Evolutionary conservation across 768 basidiomycete genomes (phyloP).

Genomic region (Flagelloscypha sp.): DNA sequence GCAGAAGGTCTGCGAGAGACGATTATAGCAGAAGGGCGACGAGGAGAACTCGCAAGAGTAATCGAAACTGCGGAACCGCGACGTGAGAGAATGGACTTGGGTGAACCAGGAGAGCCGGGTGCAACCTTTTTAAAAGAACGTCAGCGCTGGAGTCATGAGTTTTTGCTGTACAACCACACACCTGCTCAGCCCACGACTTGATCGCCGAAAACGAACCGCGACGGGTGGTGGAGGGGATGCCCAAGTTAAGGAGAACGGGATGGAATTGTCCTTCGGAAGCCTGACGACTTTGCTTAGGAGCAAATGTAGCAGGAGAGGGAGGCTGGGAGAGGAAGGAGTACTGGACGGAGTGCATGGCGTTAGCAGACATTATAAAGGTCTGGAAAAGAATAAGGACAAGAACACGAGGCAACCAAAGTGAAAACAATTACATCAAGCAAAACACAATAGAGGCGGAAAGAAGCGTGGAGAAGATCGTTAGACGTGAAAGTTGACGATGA

Average conservation of each 20-base stretch:
- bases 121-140: too few relatives aligned
- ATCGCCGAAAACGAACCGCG: conserved; percentile 45
- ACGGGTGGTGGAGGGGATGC: conserved; percentile 19
- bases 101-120: conserved; percentile 25
- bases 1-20: conserved; percentile 31
- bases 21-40: conserved; percentile 28
- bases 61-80: conserved; percentile 15
- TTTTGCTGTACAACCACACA: too few relatives aligned
- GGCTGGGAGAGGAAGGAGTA: conserved; percentile 39
- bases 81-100: conserved; percentile 18
- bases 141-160: conserved; percentile 68
- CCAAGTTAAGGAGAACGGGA: conserved; percentile 21
- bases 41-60: conserved; percentile 24
- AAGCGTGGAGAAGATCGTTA: conserved; percentile 15
- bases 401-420: conserved; percentile 16
- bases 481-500: conserved; percentile 19
- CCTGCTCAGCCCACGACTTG: conserved; percentile 51
- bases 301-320: conserved; percentile 17
- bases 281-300: background rate
- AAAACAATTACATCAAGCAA: conserved; percentile 13
- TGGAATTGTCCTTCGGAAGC: conserved; percentile 27
- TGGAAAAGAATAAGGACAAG: background rate
- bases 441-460: conserved; percentile 11
- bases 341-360: conserved; percentile 6
- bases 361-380: background rate